phyloP scores from a whole-genome alignment of 2,329 filamentous ascomycete species.

The Sclerotinia spermophila region DNA sequence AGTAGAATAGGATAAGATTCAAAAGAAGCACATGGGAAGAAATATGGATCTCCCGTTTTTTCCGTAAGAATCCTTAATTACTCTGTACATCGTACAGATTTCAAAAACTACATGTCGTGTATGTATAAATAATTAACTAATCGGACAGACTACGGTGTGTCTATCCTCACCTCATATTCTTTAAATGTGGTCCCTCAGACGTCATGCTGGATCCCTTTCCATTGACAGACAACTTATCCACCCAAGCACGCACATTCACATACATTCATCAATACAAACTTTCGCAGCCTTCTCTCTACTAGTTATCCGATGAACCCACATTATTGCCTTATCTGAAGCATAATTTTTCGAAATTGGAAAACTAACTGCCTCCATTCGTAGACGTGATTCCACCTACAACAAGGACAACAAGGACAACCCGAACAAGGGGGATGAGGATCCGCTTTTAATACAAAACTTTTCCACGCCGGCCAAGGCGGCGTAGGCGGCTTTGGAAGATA shows the following conservation, averaged over 20 bases:
- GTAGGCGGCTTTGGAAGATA: too few relatives aligned
- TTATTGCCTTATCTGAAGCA: slow-evolving; percentile 26
- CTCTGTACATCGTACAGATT: too few relatives aligned
- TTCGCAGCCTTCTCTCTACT: neutral
- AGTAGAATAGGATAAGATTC: neutral
- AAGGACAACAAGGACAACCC: neutral
- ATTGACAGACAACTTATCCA: slow-evolving; percentile 19
- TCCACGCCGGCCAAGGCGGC: slow-evolving; percentile 23
- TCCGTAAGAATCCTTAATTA: too few relatives aligned
- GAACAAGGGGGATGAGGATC: too few relatives aligned
- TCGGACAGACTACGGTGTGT: slow-evolving; percentile 15
- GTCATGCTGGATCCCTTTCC: slow-evolving; percentile 20
- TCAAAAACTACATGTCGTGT: neutral
- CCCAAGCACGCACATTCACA: slow-evolving; percentile 20
- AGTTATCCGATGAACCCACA: slow-evolving; percentile 20
- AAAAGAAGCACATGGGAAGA: neutral
- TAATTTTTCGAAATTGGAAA: slow-evolving; percentile 5
- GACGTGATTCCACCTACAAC: neutral
- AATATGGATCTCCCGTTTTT: slow-evolving; percentile 1
- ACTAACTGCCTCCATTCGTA: neutral
- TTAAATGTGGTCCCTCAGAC: slow-evolving; percentile 4
- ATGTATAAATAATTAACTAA: neutral
- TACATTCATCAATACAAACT: slow-evolving; percentile 1
- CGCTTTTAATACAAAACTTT: slow-evolving; percentile 33
- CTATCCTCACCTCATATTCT: slow-evolving; percentile 2